Conservation (phyloP, 345 rosid genomes). For the Eutrema yunnanense region DNA sequence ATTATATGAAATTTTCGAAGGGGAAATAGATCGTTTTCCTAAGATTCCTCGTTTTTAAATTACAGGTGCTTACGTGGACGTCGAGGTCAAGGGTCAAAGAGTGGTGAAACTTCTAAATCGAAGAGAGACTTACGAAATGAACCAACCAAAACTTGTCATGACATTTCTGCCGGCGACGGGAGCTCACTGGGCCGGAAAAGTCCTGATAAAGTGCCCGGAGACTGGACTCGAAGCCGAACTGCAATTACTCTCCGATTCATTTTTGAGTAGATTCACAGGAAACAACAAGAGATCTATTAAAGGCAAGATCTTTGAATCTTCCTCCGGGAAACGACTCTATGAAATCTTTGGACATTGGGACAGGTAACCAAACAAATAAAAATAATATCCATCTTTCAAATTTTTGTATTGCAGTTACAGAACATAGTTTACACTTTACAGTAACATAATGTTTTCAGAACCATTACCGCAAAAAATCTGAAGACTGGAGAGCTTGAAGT, state of each 20-base stretch:
- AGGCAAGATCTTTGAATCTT: conserved; percentile 58
- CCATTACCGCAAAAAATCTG: conserved; percentile 50
- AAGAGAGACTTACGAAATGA: conserved; percentile 73
- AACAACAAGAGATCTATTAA: conserved; percentile 41
- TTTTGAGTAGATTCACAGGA: conserved; percentile 37
- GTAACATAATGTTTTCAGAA: conserved; percentile 30
- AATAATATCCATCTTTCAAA: not conserved
- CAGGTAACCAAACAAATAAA: conserved; percentile 33
- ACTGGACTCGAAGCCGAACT: conserved; percentile 60
- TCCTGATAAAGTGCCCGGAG: conserved; percentile 52
- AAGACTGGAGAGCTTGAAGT: conserved; percentile 39
- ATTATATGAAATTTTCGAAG: no score
- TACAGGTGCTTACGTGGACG: conserved; percentile 60
- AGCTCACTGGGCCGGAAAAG: conserved; percentile 64
- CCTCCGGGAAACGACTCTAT: conserved; percentile 37
- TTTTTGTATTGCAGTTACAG: not conserved
- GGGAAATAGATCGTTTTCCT: no score
- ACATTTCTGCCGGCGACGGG: conserved; percentile 54
- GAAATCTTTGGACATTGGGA: conserved; percentile 73
- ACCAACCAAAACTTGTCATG: conserved; percentile 58
- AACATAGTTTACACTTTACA: not conserved
- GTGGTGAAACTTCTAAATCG: conserved; percentile 47
- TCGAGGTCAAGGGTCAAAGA: conserved; percentile 58
- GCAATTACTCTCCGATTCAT: conserved; percentile 42
- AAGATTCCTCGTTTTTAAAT: no score